Evolutionary conservation across 2,329 filamentous ascomycete species (phyloP), one percentile per base, ranked within the genome.

Genomic region (Ophiostoma pallidulum): DNA sequence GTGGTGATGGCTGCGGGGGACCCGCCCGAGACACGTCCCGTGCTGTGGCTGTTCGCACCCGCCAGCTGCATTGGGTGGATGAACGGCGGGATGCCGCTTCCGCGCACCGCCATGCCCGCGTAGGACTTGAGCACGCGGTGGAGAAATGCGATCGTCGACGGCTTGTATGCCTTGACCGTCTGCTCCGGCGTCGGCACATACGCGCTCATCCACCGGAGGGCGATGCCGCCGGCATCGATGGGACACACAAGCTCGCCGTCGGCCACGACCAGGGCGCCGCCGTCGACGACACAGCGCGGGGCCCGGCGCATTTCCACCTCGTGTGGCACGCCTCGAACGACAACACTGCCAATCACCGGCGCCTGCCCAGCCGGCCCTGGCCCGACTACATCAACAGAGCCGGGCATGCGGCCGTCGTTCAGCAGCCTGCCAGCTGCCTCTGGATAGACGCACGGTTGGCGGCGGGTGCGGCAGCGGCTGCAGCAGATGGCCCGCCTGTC

Each of bases 171-270:
- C 49, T 74, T 75, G 28, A 61, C 47, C 4, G 53, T 60, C 41
- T 74, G 70, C 3, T 64, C 67, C 0, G 68, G 64, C 0, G 67
- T 49, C 0, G 71, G 70, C 5, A 74, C 65, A 31, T 67, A 73
- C 2, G 65, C 57, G 28, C 71, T 66, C 22, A 75, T 57, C 72
- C 71, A 75, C 10, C 71, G 70, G 35, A 69, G 72, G 12, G 62
- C 64, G 41, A 74, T 72, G 14, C 66, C 65, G 20, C 71, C 66
- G 0, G 64, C 65, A 40, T 72, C 64, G 51, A 74, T 71, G 2
- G 68, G 66, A 48, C 70, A 72, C 1, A 65, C 49, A 7, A 75
- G 61, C 12, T 66, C 45, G 41, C 31, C 60, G 2, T 64, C 47
- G 12, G 53, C 24, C 4, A 45, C 33, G 6, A n/a, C 16, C 7